phyloP scores from a whole-genome alignment of 2,329 filamentous ascomycete species.

The Thyridium curvatum region DNA sequence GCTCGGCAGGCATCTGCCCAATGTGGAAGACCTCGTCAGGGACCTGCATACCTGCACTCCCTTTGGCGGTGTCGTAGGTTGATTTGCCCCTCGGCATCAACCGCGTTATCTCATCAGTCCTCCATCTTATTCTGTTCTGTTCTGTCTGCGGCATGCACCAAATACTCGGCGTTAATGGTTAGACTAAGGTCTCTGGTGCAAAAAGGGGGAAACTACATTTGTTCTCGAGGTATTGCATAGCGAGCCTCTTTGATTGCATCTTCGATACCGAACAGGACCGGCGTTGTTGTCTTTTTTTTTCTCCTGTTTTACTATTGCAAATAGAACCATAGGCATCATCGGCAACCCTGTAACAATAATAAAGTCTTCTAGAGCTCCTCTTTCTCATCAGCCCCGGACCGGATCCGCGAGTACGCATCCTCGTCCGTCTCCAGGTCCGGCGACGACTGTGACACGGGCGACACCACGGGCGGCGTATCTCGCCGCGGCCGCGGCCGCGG shows the following conservation, averaged over 20 bases:
- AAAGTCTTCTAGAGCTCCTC: not conserved
- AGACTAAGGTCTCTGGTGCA: too few species aligned
- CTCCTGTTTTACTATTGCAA: too few species aligned
- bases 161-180: slow-evolving; percentile 5
- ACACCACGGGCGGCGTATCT: not conserved
- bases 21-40: slow-evolving; percentile 77
- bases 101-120: too few species aligned
- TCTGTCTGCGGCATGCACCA: slow-evolving; percentile 6
- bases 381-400: too few species aligned
- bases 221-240: slow-evolving; percentile 1
- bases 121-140: slow-evolving; percentile 10
- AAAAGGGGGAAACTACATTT: slow-evolving; percentile 12
- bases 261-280: too few species aligned
- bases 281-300: too few species aligned
- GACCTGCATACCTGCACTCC: slow-evolving; percentile 76
- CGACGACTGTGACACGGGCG: too few species aligned
- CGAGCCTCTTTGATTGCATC: too few species aligned
- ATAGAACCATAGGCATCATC: too few species aligned
- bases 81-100: too few species aligned
- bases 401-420: too few species aligned
- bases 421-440: too few species aligned
- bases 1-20: slow-evolving; percentile 70
- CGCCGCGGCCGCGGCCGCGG: not conserved
- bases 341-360: not conserved
- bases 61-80: slow-evolving; percentile 57